Base-by-base conservation (phyloP, 805 yeast genomes). In the Schizosaccharomyces octosporus region DNA sequence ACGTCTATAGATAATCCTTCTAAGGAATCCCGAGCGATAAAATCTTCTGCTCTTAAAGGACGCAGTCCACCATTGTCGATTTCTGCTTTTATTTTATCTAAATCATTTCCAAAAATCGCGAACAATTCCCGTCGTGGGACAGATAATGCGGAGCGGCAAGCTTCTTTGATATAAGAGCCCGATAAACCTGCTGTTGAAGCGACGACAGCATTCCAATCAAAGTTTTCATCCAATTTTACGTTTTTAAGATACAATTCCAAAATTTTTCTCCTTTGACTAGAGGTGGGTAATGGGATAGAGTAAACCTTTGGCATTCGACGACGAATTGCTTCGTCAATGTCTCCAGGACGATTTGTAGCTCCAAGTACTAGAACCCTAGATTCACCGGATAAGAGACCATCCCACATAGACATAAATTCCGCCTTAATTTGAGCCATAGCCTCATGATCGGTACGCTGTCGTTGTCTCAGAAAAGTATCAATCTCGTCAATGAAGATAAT, bases 331-430 rank as follows among this genome's bases (percentile, higher is more conserved):
- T 80, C 78, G 69, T 90, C 98, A 57, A 90, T 90, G 70, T 90
- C 98, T 63, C 79, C 79, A 54, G 93, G 88, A 65, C 98, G 76
- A 70, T 90, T 90, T 0, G 98, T 90, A 9, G 97, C 97, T 2
- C 97, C 98, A 67, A 90, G 78, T 1, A 90, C 87, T 74, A 90
- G 74, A 4, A 93, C 79, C 59, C 95, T 76, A 1, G 95, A 95
- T n/a, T 72, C 70, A 41, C 54, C 41, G 63, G 82, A 80, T 9
- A 85, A 78, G 41, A 90, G 74, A 0, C 98, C 98, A 71, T 90
- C 98, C 97, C 97, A 90, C 60, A 90, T 74, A 0, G 96, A 87
- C 97, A 90, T 90, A 68, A 90, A 93, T 71, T 90, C 97, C 0
- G 97, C 95, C 72, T 90, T 90, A 64, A 90, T 75, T 79, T 84